Percentiles rank a stretch among this genome's conserved stretches.
phyloP scores from a whole-genome alignment of 139 green algal species.

The Edaphochlamys debaryana region DNA sequence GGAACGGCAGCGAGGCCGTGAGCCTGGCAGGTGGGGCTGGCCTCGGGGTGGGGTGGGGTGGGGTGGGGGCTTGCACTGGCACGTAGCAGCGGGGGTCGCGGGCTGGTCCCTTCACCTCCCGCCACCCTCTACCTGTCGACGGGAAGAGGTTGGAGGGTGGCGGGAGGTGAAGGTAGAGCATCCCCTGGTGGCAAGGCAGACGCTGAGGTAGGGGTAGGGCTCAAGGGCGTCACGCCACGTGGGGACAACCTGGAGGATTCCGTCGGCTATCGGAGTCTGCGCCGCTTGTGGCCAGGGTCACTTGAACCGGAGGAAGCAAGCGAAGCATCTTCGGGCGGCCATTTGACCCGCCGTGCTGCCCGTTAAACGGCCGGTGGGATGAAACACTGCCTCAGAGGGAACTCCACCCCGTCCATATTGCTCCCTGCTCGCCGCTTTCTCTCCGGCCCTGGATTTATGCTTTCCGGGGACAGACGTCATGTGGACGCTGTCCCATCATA shows the following conservation, averaged over 20 bases:
- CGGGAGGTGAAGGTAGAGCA: too few species aligned
- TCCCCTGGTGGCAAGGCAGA: too few species aligned
- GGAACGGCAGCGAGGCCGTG: not conserved
- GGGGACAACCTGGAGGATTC: not conserved
- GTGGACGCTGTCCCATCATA: not conserved
- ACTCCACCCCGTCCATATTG: not conserved
- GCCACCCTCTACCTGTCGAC: too few species aligned
- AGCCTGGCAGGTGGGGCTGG: not conserved
- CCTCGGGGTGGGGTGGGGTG: not conserved
- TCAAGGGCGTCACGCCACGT: too few species aligned
- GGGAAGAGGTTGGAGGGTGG: too few species aligned
- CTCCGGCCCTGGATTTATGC: not conserved
- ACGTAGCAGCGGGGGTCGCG: too few species aligned
- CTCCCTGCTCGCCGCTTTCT: not conserved
- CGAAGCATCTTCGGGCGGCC: not conserved
- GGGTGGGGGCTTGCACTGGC: not conserved
- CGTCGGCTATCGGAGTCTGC: not conserved
- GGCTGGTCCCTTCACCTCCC: too few species aligned
- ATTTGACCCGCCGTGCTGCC: constrained; percentile 26
- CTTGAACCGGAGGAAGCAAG: too few species aligned
- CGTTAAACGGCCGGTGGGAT: constrained; percentile 10
- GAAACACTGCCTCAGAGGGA: constrained; percentile 38
- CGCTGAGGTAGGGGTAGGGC: too few species aligned
- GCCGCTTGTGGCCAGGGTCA: not conserved
- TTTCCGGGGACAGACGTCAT: not conserved